A percentile compares a stretch with the other conserved stretches of the same genome.
These are phyloP conservation scores for Puccinia triticina DNA, from an alignment of 1,284 basidiomycete species.

Conservation along the genomic window DNA sequence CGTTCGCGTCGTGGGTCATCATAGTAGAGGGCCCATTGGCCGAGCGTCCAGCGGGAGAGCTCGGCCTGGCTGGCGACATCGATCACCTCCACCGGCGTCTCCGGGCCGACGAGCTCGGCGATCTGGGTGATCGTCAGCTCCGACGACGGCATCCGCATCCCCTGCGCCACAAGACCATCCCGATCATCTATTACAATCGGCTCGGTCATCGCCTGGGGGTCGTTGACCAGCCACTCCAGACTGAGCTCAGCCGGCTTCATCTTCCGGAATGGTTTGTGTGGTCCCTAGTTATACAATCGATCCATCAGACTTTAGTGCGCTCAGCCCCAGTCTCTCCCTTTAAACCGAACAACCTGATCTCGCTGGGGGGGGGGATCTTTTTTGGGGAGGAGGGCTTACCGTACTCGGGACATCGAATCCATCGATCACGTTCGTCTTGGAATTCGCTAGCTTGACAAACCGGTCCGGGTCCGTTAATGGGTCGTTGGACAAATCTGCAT, in stretches of 20 bases:
- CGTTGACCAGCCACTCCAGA: conserved; percentile 13
- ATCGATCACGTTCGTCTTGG: conserved; percentile 36
- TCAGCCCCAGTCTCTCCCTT: background rate
- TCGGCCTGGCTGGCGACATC: conserved; percentile 61
- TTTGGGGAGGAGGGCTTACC: conserved; percentile 12
- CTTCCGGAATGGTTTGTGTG: conserved; percentile 34
- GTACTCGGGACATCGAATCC: conserved; percentile 20
- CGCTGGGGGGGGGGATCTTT: background rate
- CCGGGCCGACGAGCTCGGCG: conserved; percentile 31
- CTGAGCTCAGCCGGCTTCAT: conserved; percentile 20
- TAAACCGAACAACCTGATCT: background rate
- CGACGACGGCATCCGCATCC: conserved; percentile 30
- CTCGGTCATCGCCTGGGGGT: conserved; percentile 22
- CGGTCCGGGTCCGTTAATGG: conserved; percentile 25
- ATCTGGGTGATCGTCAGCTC: conserved; percentile 36
- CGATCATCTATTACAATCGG: conserved; percentile 41
- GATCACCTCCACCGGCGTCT: conserved; percentile 49
- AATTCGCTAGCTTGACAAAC: conserved; percentile 24
- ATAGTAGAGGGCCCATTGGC: conserved; percentile 88
- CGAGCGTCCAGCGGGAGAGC: conserved; percentile 72
- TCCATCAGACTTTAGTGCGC: background rate
- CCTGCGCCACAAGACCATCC: background rate
- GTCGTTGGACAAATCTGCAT: background rate
- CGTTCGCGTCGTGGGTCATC: conserved; percentile 72
- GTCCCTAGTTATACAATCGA: conserved; percentile 12